Percentiles rank a stretch among this genome's conserved stretches.
phyloP scores from a whole-genome alignment of 768 basidiomycete genomes.

The Harrya chromipes region DNA sequence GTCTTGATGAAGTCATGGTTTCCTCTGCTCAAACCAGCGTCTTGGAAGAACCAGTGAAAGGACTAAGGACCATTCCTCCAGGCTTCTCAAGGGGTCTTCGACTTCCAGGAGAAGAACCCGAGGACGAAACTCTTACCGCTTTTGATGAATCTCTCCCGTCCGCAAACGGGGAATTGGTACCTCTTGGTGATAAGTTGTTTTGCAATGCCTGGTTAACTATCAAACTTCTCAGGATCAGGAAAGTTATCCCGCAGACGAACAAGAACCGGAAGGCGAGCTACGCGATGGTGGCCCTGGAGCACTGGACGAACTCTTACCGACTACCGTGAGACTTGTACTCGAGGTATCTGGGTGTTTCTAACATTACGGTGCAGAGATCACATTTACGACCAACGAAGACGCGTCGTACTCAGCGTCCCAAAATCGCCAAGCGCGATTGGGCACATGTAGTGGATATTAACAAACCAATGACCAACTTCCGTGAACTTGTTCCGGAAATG shows the following conservation, averaged over 20 bases:
- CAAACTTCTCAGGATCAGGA: slow-evolving; percentile 19
- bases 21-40: slow-evolving; percentile 28
- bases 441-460: slow-evolving; percentile 96
- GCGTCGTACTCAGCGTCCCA: slow-evolving; percentile 40
- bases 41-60: slow-evolving; percentile 37
- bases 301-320: slow-evolving; percentile 79
- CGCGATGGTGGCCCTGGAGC: slow-evolving; percentile 37
- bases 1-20: slow-evolving; percentile 64
- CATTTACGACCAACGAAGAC: slow-evolving; percentile 55
- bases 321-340: slow-evolving; percentile 36
- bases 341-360: background rate
- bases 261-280: slow-evolving; percentile 21
- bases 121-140: slow-evolving; percentile 41
- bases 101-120: slow-evolving; percentile 55
- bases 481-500: slow-evolving; percentile 93
- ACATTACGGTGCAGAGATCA: slow-evolving; percentile 41
- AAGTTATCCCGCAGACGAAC: slow-evolving; percentile 16
- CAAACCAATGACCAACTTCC: slow-evolving; percentile 83
- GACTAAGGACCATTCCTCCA: slow-evolving; percentile 71
- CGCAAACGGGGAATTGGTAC: slow-evolving; percentile 16
- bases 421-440: slow-evolving; percentile 87
- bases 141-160: slow-evolving; percentile 23
- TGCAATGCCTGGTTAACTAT: slow-evolving; percentile 22
- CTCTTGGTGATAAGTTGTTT: slow-evolving; percentile 2
- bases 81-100: slow-evolving; percentile 80